These are phyloP conservation scores for Leccinum broughii DNA, from an alignment of 768 basidiomycete species.

Conservation along the genomic window DNA sequence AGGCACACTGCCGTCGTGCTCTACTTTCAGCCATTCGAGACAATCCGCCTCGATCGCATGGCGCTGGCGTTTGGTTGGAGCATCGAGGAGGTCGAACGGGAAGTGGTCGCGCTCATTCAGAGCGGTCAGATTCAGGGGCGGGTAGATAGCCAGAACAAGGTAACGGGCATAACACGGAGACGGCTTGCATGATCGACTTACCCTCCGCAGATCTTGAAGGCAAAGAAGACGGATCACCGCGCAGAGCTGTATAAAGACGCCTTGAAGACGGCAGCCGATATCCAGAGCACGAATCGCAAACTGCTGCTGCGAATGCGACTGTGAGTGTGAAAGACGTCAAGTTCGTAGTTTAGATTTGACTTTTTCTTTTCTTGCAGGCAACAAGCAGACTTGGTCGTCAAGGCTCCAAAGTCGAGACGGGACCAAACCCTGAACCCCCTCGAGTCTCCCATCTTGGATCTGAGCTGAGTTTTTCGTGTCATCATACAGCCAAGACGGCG, in stretches of 20 bases:
- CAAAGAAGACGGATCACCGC: constrained; percentile 78
- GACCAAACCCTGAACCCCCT: constrained; percentile 20
- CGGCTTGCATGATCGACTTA: background rate
- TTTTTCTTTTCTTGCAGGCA: constrained; percentile 48
- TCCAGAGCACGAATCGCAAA: constrained; percentile 73
- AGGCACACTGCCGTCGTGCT: constrained; percentile 77
- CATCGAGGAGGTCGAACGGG: constrained; percentile 65
- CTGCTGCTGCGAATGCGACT: constrained; percentile 79
- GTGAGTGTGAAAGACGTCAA: constrained; percentile 44
- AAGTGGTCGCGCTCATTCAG: constrained; percentile 79
- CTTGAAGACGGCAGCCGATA: constrained; percentile 69
- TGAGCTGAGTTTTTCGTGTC: constrained; percentile 5
- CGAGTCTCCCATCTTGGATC: constrained; percentile 19
- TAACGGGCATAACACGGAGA: constrained; percentile 24
- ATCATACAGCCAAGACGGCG: background rate
- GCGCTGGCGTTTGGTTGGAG: constrained; percentile 83
- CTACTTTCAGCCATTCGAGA: constrained; percentile 89
- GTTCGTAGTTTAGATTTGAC: background rate
- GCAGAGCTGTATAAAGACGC: constrained; percentile 75
- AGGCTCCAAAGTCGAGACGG: constrained; percentile 50
- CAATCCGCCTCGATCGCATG: constrained; percentile 84
- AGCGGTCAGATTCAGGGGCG: constrained; percentile 75
- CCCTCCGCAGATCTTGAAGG: constrained; percentile 63
- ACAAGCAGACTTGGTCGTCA: constrained; percentile 78
- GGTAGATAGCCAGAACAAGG: constrained; percentile 90